Evolutionary conservation across 306 rosid species (phyloP), one percentile per base, ranked within the genome.

Genomic region (Cucurbita ficifolia): DNA sequence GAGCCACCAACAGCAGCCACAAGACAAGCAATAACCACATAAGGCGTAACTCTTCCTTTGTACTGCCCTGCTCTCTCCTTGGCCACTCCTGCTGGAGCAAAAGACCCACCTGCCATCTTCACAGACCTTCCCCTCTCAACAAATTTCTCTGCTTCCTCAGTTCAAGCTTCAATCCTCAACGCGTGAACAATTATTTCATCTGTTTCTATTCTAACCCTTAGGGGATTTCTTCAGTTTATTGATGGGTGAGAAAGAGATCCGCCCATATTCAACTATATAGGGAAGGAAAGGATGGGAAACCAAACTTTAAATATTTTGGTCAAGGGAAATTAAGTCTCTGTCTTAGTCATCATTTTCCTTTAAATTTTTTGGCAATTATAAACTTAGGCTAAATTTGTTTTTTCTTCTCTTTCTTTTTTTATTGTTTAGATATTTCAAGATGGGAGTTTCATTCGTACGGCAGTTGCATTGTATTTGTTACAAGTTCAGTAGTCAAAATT

Each of bases 1-100:
- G 97, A 76, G 14, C 97, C 97, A 7, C 97, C 97, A 57, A 75
- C 76, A 56, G 96, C 97, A 48, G 96, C 96, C 80, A 88, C 86
- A 75, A 89, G 48, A 80, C 97, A 88, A 43, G 97, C 82, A 55
- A 88, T 69, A 76, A 87, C 48, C 67, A 91, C 97, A 79, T 88
- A 85, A 53, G 62, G 12, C 10, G 97, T 91, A 76, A 84, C 83
- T 64, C 69, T 86, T 2, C 97, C 97, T 36, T 83, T 77, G 76
- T 91, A 91, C 33, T 81, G 86, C 63, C 21, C 79, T 49, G 92
- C 96, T 70, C 96, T 87, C 76, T 83, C 96, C 70, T 77, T 84
- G 64, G 85, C 87, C 83, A 82, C 86, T 9, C 76, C 78, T 2
- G 83, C 80, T 7, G 87, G 76, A 39, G 77, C 83, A 21, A 85